Percentiles rank a stretch among this genome's conserved stretches.
phyloP scores from a whole-genome alignment of 1,284 basidiomycete genomes.

The Ganoderma sp. region DNA sequence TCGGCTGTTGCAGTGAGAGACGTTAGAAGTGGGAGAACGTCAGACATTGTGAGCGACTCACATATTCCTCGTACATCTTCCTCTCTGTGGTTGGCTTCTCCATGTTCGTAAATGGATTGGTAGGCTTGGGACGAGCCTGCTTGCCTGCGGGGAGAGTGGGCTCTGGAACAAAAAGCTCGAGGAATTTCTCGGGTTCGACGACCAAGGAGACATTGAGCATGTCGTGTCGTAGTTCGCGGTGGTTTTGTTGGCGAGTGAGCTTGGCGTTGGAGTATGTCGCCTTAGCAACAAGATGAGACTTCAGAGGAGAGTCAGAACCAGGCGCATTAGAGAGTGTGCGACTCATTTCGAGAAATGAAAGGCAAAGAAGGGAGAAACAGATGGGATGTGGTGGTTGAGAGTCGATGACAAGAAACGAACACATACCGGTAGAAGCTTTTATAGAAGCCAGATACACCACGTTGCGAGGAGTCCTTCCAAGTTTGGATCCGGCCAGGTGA shows the following conservation, averaged over 20 bases:
- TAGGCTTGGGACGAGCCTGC: neutral
- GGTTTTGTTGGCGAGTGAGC: no score
- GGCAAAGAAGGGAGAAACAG: no score
- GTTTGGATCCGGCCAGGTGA: no score
- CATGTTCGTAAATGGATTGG: neutral
- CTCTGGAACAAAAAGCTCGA: neutral
- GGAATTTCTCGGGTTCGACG: slow-evolving; percentile 2
- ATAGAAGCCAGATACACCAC: no score
- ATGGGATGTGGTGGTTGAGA: neutral
- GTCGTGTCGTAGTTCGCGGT: neutral
- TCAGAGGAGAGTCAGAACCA: neutral
- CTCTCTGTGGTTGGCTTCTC: neutral
- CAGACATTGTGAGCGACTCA: neutral
- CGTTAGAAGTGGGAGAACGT: no score
- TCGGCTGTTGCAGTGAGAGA: no score
- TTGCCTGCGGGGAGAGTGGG: neutral
- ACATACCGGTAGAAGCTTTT: neutral
- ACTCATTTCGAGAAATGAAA: neutral
- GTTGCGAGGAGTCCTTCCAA: no score
- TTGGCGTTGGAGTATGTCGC: no score
- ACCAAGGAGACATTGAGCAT: slow-evolving; percentile 5
- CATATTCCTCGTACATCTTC: slow-evolving; percentile 12
- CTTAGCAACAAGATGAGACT: no score
- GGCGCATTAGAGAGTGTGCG: neutral
- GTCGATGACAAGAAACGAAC: neutral